Percentiles rank a stretch among this genome's conserved stretches.
These are phyloP conservation scores for Phyllosticta citriasiana DNA, from an alignment of 2,329 filamentous ascomycete species.

Conservation along the genomic window DNA sequence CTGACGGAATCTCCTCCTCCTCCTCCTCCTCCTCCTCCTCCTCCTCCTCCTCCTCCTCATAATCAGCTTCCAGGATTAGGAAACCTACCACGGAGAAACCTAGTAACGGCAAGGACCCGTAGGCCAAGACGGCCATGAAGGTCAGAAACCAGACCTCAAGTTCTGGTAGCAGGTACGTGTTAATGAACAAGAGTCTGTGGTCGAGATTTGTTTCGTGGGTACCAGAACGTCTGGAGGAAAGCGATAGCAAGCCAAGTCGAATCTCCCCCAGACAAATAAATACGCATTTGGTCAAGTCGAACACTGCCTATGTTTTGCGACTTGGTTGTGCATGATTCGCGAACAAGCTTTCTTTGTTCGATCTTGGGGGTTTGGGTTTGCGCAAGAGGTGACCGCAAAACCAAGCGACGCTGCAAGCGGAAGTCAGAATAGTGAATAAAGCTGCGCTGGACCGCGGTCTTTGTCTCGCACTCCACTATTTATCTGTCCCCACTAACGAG, in stretches of 20 bases:
- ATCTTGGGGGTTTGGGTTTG: background rate
- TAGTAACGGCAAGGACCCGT: no score
- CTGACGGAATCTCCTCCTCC: no score
- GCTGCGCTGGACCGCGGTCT: background rate
- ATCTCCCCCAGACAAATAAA: background rate
- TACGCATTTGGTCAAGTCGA: background rate
- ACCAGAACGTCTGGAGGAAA: background rate
- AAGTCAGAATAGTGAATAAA: background rate
- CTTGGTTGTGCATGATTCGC: background rate
- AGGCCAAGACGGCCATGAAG: no score
- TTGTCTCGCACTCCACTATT: background rate
- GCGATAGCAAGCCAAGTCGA: background rate
- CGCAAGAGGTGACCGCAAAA: background rate
- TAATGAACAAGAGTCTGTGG: background rate
- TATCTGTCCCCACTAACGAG: background rate
- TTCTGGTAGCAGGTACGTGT: no score
- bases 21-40: no score
- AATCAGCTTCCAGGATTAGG: no score
- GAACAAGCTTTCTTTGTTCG: background rate
- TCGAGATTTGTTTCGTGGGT: background rate
- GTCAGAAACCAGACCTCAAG: no score
- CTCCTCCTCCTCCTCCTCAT: no score
- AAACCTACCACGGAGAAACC: no score
- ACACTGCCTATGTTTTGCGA: background rate
- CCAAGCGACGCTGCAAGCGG: background rate